phyloP scores from a whole-genome alignment of 108 stramenopile species.

The Cyclostephanos tholiformis region DNA sequence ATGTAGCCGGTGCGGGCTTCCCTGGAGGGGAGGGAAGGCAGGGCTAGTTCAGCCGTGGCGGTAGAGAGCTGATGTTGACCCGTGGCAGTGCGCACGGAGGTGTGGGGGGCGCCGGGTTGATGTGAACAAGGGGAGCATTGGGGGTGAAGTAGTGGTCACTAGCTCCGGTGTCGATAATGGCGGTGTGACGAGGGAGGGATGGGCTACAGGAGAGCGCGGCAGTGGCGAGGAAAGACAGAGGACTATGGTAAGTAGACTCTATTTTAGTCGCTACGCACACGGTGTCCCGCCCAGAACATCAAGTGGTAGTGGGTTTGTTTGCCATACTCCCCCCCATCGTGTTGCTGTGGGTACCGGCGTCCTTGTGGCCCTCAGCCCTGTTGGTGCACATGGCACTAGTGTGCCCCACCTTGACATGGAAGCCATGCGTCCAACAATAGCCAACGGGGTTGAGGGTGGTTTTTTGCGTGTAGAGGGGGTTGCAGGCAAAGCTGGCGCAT shows the following conservation, averaged over 20 bases:
- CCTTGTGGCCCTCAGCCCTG: background rate
- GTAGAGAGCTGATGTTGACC: background rate
- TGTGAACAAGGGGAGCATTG: background rate
- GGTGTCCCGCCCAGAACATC: background rate
- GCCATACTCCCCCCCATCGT: background rate
- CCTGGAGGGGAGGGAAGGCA: background rate
- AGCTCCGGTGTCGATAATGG: too few relatives aligned
- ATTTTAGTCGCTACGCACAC: background rate
- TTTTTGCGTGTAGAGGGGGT: too few relatives aligned
- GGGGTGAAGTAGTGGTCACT: background rate
- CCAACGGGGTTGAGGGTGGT: background rate
- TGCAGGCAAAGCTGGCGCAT: background rate
- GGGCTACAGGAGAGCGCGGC: background rate
- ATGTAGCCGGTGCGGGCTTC: background rate
- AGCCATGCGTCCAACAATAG: conserved; percentile 3
- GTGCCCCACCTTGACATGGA: conserved; percentile 3
- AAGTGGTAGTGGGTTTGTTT: conserved; percentile 3
- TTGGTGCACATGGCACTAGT: background rate
- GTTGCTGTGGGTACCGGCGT: conserved; percentile 1
- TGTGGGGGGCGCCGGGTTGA: background rate
- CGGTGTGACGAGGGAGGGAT: background rate
- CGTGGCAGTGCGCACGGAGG: background rate
- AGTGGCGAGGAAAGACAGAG: background rate
- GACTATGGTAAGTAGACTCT: too few relatives aligned
- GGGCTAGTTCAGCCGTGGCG: background rate